Evolutionary conservation across 345 rosid genomes (phyloP), one percentile per base, ranked within the genome.

Genomic region (Eutrema heterophyllum): DNA sequence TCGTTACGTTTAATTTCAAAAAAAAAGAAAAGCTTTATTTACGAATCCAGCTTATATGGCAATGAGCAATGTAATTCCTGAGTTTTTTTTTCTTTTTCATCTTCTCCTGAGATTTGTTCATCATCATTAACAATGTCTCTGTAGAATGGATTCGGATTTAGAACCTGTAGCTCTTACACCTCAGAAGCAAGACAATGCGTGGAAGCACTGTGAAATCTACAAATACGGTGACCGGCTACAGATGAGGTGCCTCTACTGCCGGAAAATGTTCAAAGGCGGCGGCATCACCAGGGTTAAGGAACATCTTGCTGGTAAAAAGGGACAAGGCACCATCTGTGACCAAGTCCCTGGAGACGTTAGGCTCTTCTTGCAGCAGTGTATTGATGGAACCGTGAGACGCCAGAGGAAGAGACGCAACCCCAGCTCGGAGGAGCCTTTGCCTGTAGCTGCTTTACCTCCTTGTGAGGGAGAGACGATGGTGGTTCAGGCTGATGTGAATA

Each of bases 251-350:
- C 8, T 83, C 45, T 94, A 89, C 72, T 94, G 97, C 74, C 51
- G 80, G 24, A 91, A 94, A 62, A 50, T 94, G 51, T 91, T 94
- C 51, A 89, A 89, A 81, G 98, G 98, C 9, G 98, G 96, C 36
- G 98, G 98, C 43, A 91, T 94, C 66, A 89, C 93, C 14, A 87
- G 98, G 81, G 85, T 94, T 67, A 94, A 94, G 81, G 97, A 94
- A 57, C 97, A 94, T 73, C 86, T 94, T 36, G 96, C 98, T 0
- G 89, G 96, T 43, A 89, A 83, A 9, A 94, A 91, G 83, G 97
- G 97, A 33, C 87, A 88, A 66, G 98, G 91, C 0, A 78, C 93
- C 2, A 89, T 87, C 67, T 94, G 98, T 71, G 77, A 76, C 36
- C 85, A 70, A 13, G 95, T 88, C 59, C 92, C 96, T 0, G 51